Evolutionary conservation across 441 rosid species (phyloP).

Genomic region (Lepidium campestre): DNA sequence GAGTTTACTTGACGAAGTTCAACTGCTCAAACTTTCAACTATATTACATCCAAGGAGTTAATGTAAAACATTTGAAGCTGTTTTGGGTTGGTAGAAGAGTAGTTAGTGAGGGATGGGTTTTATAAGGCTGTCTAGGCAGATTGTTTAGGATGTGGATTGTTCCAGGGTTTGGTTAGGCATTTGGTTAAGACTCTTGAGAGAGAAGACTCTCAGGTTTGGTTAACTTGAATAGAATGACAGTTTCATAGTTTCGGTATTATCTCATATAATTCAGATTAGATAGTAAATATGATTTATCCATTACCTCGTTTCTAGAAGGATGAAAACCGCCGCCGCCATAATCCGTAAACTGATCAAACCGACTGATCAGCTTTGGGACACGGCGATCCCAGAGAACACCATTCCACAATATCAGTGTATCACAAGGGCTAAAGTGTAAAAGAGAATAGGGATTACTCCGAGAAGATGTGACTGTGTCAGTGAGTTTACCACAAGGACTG

Average conservation of each 20-base stretch:
- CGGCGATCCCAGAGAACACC: conserved; percentile 90
- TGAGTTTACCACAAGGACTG: conserved; percentile 39
- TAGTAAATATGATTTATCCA: not conserved
- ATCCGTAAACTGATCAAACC: conserved; percentile 92
- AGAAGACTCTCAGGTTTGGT: not conserved
- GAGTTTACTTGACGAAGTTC: not conserved
- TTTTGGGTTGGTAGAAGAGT: not conserved
- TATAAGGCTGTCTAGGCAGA: not conserved
- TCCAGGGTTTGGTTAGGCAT: not conserved
- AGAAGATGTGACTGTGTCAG: conserved; percentile 64
- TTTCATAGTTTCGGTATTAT: not conserved
- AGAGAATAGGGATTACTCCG: conserved; percentile 76
- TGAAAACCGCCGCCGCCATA: conserved; percentile 99
- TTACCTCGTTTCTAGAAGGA: conserved; percentile 98
- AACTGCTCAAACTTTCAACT: not conserved
- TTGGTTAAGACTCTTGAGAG: not conserved
- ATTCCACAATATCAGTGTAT: conserved; percentile 86
- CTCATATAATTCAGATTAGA: not conserved
- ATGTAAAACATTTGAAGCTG: not conserved
- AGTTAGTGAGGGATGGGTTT: not conserved
- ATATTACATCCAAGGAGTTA: not conserved
- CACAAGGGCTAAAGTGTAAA: conserved; percentile 86
- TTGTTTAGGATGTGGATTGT: not conserved
- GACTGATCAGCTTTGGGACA: conserved; percentile 49
- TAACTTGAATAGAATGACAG: not conserved